Evolutionary conservation across 129 eudicot species (phyloP), one percentile per base, ranked within the genome.

Genomic region (Flaveria robusta): DNA sequence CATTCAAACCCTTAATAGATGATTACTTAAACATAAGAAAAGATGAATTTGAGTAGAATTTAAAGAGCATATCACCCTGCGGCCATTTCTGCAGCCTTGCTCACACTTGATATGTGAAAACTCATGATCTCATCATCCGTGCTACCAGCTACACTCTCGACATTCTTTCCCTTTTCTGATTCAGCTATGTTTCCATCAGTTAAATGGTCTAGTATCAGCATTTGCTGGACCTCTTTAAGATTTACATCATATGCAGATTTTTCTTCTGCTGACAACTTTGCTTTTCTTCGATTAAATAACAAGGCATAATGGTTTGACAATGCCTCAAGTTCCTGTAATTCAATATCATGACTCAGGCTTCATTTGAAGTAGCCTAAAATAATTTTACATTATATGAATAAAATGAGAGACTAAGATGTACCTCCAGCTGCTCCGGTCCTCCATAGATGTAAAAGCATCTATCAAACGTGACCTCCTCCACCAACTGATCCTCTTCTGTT

Each of bases 401-500:
- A 77, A 0, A 5, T 52, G 15, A 9, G 22, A 9, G 60, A 34
- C 60, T 58, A 50, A 12, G 22, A 37, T 0, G 4, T 66, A 95
- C 99, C 97, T 95, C 97, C 79, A 95, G 83, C 79, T 86, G 97
- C 80, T 95, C 99, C 60, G 99, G 99, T 85, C 99, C 99, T 83
- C 99, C 97, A 82, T 95, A 95, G 68, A 95, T 95, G 74, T 95
- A 95, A 47, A 95, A 95, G 84, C 93, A 95, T 72, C 99, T 76
- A 37, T 95, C 97, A 74, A 95, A 95, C 43, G 90, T 76, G 66
- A 91, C 84, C 74, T 95, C 99, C 73, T 95, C 99, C 81, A 84
- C 77, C 77, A 85, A 75, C 70, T 91, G 96, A 85, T 95, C 96
- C 66, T 88, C 97, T 47, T 84, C 90, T 10, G 67, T 66, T 60